Evolutionary conservation across 305 asterid genomes (phyloP).

Genomic region (Fraxinus ornus): DNA sequence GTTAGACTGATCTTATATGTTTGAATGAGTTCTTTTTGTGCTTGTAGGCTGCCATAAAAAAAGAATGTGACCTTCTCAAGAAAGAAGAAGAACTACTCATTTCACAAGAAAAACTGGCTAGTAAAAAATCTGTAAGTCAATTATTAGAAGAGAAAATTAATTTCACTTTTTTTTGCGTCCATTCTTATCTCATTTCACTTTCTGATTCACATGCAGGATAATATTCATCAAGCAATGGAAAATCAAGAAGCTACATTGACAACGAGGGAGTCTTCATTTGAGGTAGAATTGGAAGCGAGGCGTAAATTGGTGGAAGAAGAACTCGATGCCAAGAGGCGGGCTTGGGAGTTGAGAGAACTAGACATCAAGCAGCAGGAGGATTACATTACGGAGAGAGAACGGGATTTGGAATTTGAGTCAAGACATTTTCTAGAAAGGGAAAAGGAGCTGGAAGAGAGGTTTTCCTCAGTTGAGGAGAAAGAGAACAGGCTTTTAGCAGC

Average conservation of each 20-base stretch:
- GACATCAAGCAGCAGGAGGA: constrained; percentile 82
- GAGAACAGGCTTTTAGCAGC: constrained; percentile 51
- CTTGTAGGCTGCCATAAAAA: constrained; percentile 53
- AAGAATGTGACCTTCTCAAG: constrained; percentile 60
- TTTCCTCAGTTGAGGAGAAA: constrained; percentile 46
- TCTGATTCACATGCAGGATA: constrained; percentile 53
- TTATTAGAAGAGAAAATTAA: neutral
- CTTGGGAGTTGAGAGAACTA: constrained; percentile 83
- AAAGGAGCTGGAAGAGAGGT: constrained; percentile 62
- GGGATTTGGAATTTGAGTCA: constrained; percentile 55
- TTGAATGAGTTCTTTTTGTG: neutral
- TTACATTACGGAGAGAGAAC: constrained; percentile 61
- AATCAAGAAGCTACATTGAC: constrained; percentile 61
- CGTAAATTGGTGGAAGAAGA: constrained; percentile 74
- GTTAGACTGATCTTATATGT: constrained; percentile 17
- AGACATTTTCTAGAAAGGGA: constrained; percentile 52
- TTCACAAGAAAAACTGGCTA: constrained; percentile 60
- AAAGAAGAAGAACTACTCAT: constrained; percentile 72
- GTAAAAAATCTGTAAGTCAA: constrained; percentile 73
- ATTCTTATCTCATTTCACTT: constrained; percentile 17
- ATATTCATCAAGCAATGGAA: constrained; percentile 46
- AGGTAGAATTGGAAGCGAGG: constrained; percentile 65
- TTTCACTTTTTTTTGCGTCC: neutral
- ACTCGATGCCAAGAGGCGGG: constrained; percentile 64
- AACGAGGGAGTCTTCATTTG: constrained; percentile 50